These are phyloP conservation scores for Eucalyptus regnans DNA, from an alignment of 345 rosid genomes.

Conservation along the genomic window DNA sequence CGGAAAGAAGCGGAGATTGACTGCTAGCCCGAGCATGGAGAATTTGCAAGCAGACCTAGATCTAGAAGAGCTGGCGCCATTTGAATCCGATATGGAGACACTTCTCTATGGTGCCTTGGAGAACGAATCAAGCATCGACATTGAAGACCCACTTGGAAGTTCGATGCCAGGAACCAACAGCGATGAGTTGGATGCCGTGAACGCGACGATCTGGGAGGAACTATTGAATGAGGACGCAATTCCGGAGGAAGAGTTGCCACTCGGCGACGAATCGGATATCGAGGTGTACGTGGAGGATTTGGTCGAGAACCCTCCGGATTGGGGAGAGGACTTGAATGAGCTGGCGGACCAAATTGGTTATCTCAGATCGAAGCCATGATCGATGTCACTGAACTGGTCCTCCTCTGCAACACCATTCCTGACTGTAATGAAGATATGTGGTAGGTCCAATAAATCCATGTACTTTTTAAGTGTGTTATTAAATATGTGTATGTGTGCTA, in stretches of 20 bases:
- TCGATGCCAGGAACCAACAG: background rate
- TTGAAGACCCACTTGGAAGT: background rate
- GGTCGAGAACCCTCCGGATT: conserved; percentile 30
- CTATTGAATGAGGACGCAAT: conserved; percentile 23
- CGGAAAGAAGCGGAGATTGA: conserved; percentile 51
- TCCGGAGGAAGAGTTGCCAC: conserved; percentile 9
- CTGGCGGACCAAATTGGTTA: conserved; percentile 62
- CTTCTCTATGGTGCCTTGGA: background rate
- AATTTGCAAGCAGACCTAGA: conserved; percentile 13
- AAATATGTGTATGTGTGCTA: background rate
- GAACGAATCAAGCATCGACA: background rate
- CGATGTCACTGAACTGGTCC: background rate
- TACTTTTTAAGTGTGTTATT: background rate
- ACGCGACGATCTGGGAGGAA: conserved; percentile 39
- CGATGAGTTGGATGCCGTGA: background rate
- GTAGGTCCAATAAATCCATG: background rate
- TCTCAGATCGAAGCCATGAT: conserved; percentile 41
- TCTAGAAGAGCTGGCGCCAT: background rate
- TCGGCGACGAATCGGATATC: conserved; percentile 10
- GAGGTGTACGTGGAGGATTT: conserved; percentile 56
- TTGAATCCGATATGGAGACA: background rate
- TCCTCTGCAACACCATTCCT: background rate
- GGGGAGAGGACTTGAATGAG: conserved; percentile 48
- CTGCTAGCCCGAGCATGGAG: conserved; percentile 37
- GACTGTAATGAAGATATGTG: background rate